Base-by-base conservation (phyloP, 257 asterid species). In the Scutellaria galericulata region DNA sequence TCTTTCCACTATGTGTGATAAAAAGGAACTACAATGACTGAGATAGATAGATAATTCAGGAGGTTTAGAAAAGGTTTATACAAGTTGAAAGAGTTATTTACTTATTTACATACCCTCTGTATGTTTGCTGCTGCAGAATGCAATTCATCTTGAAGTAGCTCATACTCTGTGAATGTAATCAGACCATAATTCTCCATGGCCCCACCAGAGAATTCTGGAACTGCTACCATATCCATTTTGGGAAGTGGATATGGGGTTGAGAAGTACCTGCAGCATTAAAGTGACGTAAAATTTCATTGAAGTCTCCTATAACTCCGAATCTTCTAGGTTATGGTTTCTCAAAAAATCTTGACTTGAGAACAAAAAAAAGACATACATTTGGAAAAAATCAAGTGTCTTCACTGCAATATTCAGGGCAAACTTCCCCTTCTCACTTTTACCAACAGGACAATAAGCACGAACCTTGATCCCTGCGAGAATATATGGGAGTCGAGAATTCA, bases 121-220 rank as follows among this genome's bases (percentile, higher is more conserved):
- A 68, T 71, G 69, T 83, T 80, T 24, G 83, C 81, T 48, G 77
- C 85, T 46, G 87, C 68, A 24, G 85, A 71, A 54, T 80, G 69
- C 71, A 77, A 57, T 12, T 74, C 79, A 64, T 82, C 86, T 5
- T 67, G 75, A 58, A 80, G 80, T 63, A 83, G 68, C 63, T 48
- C 83, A n/a, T 57, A 9, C 50, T 83, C 85, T 37, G 81, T 68
- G 40, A 44, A 83, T 37, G 79, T 74, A 15, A 83, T 75, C 66
- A 83, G 53, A 62, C 87, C 87, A 41, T 80, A 80, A 42, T 83
- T 83, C 64, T 83, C 87, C 87, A 83, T 83, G 12, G 87, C 87
- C 45, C 76, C 87, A 61, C 51, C 84, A 57, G 81, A 13, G 59
- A 83, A 83, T 64, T 83, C 87, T 9, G 84, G 87, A 62, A 83